Evolutionary conservation across 805 yeast genomes (phyloP), one percentile per base, ranked within the genome.

Genomic region (Blastobotrys chiropterorum): DNA sequence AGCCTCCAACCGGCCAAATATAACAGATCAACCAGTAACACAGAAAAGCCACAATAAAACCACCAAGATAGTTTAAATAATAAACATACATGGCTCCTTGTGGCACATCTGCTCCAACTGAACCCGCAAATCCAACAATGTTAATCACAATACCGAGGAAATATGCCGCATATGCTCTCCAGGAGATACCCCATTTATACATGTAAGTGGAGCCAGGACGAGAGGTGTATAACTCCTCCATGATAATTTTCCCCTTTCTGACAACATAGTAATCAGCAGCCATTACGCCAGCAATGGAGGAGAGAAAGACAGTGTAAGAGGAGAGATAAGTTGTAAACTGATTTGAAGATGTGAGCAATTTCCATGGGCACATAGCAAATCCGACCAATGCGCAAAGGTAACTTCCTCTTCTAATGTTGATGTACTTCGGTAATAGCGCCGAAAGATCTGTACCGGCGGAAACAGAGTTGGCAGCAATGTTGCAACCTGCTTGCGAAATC

Each of bases 131-230:
- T 1, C 97, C 97, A 17, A 85, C 85, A 62, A 89, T 83, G 62
- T 88, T 89, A 46, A 95, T 94, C 38, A 81, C 72, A 53, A 90
- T 83, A 51, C 96, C 96, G 58, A 83, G 75, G 57, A 89, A 66
- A 65, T 89, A 89, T 1, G 96, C 94, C 31, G 75, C 80, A 58
- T 79, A 82, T 1, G 92, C 96, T 66, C 95, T 76, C 94, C 95
- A 86, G 65, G 88, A 87, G 67, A 80, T 60, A 40, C 96, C 96
- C 46, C 72, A 68, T 61, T 78, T 76, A 69, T 79, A 88, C 69
- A 76, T 77, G 70, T 89, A 90, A 51, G 71, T 67, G 5, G 74
- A 63, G 31, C 71, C 69, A 3, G 68, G 65, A 57, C 63, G 61
- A 42, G 75, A 78, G 21, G 77, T 59, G 69, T 84, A 90, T 57